phyloP scores from a whole-genome alignment of 768 basidiomycete genomes.

The Suillus subaureus region DNA sequence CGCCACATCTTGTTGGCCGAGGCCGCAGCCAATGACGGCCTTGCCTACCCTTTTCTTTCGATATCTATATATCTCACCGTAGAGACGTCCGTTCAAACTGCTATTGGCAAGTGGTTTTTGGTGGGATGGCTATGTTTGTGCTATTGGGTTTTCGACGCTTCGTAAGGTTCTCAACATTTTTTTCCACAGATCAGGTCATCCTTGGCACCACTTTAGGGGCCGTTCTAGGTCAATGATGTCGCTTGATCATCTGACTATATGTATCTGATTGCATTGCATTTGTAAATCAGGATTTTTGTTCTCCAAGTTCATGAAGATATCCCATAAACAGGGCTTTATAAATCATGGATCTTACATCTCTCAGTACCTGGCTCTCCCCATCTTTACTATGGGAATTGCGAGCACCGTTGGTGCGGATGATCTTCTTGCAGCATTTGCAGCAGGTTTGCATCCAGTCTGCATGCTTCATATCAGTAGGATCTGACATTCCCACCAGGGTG shows the following conservation, averaged over 20 bases:
- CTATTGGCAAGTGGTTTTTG: constrained; percentile 84
- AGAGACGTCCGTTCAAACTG: constrained; percentile 60
- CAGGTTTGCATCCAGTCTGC: constrained; percentile 44
- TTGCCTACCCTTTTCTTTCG: constrained; percentile 91
- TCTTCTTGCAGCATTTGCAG: constrained; percentile 86
- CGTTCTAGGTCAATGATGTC: constrained; percentile 39
- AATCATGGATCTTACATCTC: constrained; percentile 87
- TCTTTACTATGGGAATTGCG: constrained; percentile 76
- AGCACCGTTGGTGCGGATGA: constrained; percentile 85
- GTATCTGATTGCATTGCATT: not conserved
- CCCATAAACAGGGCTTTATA: constrained; percentile 61
- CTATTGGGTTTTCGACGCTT: not conserved
- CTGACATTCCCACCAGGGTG: constrained; percentile 56
- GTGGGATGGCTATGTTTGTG: constrained; percentile 79
- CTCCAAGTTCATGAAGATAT: constrained; percentile 71
- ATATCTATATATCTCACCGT: constrained; percentile 85
- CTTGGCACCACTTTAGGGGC: constrained; percentile 78
- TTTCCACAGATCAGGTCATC: constrained; percentile 69
- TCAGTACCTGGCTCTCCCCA: constrained; percentile 73
- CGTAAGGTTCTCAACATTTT: constrained; percentile 8
- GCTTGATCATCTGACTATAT: not conserved
- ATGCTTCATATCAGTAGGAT: not conserved
- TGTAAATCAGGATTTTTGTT: constrained; percentile 55
- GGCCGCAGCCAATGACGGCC: constrained; percentile 93
- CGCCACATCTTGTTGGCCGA: constrained; percentile 85